Evolutionary conservation across 2,329 filamentous ascomycete species (phyloP), one percentile per base, ranked within the genome.

Genomic region (Fusarium scirpi): DNA sequence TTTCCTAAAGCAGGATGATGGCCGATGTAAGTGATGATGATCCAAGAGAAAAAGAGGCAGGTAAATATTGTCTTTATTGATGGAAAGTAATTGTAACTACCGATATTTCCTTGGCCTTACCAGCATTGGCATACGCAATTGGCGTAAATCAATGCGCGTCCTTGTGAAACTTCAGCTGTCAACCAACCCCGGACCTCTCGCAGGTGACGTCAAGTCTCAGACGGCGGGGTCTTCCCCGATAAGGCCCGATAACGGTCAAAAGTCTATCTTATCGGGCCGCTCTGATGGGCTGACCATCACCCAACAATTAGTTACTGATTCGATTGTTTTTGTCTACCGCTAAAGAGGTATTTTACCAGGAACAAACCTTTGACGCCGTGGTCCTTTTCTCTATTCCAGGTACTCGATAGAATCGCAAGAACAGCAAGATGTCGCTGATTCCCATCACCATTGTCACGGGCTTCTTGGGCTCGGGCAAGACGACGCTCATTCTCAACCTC

Each of bases 401-500:
- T 44, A 52, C 41, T 41, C 24, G 38, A 38, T 24, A 46, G 10
- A 29, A 8, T 53, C 22, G 11, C 22, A 45, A 44, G 6, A n/a
- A 48, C 7, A 65, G 24, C 18, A 76, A 56, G 52, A 91, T 91
- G 88, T 80, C 88, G 10, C 90, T 91, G 3, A 96, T 94, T 72
- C 94, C 94, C 7, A 92, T 98, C 79, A 98, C 95, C 48, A 97
- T 99, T 78, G 86, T 99, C 56, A 99, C 96, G 8, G 96, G 96
- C 78, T 99, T 98, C 82, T 89, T 98, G 18, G 96, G 96, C 77
- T 95, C 94, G 11, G 96, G 96, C 63, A 98, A 98, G 83, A 99
- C 96, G 3, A 98, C 96, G 4, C 87, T 99, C 62, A 94, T 99
- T 70, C 90, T 99, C 67, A 96, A 96, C 81, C 91, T 99, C 15